These are phyloP conservation scores for Ophiostoma pallidulum DNA, from an alignment of 2,329 filamentous ascomycete genomes.

Conservation along the genomic window DNA sequence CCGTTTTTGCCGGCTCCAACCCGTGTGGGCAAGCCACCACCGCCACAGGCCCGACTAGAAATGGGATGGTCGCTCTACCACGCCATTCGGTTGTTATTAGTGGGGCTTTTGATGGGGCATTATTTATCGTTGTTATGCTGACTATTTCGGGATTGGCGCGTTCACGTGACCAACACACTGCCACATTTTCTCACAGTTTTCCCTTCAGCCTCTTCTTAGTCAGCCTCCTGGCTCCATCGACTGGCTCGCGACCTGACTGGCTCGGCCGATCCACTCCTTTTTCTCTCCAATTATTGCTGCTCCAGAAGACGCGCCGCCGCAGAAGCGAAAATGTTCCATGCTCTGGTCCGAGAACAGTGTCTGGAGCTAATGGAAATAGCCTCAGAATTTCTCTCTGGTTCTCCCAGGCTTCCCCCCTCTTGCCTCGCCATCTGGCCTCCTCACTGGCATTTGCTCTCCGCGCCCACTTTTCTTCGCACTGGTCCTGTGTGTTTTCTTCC, in stretches of 20 bases:
- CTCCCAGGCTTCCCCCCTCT: slow-evolving; percentile 2
- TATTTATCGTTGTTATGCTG: no score
- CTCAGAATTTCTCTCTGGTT: slow-evolving; percentile 10
- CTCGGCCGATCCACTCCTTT: neutral
- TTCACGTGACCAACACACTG: no score
- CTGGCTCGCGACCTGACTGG: neutral
- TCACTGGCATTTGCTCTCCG: neutral
- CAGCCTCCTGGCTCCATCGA: no score
- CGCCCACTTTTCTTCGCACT: slow-evolving; percentile 6
- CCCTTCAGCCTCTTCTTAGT: no score
- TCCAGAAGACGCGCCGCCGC: neutral
- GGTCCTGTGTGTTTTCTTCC: neutral
- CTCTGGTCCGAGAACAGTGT: neutral
- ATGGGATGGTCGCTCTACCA: no score
- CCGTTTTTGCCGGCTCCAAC: slow-evolving; percentile 16
- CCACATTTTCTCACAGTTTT: no score
- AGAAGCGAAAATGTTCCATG: neutral
- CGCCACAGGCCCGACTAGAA: no score
- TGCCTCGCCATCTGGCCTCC: neutral
- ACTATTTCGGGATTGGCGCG: no score
- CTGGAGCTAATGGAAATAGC: slow-evolving; percentile 9
- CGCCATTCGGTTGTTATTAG: no score
- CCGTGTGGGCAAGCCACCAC: slow-evolving; percentile 8
- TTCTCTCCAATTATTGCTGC: no score
- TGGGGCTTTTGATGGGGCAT: no score